Conservation (phyloP, 768 basidiomycete genomes). For the Mrakia hoshinonis region DNA sequence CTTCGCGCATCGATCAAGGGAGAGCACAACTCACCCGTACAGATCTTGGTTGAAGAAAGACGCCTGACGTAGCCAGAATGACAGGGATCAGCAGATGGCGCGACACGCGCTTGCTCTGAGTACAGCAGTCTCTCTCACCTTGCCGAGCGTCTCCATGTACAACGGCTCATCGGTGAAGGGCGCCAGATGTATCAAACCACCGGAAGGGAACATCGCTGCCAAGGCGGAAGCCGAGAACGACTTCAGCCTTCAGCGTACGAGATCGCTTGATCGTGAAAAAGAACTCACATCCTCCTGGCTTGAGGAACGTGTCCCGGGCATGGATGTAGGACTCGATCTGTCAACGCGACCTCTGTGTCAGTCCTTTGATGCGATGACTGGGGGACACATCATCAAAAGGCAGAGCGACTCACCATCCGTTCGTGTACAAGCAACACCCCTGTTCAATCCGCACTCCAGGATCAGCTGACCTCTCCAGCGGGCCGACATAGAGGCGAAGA, state of each 20-base stretch:
- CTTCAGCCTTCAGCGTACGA: not conserved
- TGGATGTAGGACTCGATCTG: slow-evolving; percentile 27
- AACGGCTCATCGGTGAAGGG: slow-evolving; percentile 28
- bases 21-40: slow-evolving; percentile 7
- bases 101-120: not conserved
- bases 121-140: slow-evolving; percentile 14
- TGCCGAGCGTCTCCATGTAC: slow-evolving; percentile 26
- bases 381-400: too few species aligned
- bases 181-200: slow-evolving; percentile 25
- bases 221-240: too few species aligned
- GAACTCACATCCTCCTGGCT: slow-evolving; percentile 25
- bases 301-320: slow-evolving; percentile 24
- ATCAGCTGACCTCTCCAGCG: not conserved
- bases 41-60: slow-evolving; percentile 24
- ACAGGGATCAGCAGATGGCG: not conserved
- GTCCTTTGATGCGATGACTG: too few species aligned
- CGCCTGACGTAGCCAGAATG: slow-evolving; percentile 4
- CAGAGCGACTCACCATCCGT: slow-evolving; percentile 25
- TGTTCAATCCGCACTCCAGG: not conserved
- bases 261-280: not conserved
- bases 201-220: slow-evolving; percentile 26
- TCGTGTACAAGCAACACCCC: slow-evolving; percentile 26
- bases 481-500: not conserved
- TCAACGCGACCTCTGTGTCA: too few species aligned
- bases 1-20: too few species aligned